phyloP scores from a whole-genome alignment of 805 yeast species.

The Clavispora asparagi region DNA sequence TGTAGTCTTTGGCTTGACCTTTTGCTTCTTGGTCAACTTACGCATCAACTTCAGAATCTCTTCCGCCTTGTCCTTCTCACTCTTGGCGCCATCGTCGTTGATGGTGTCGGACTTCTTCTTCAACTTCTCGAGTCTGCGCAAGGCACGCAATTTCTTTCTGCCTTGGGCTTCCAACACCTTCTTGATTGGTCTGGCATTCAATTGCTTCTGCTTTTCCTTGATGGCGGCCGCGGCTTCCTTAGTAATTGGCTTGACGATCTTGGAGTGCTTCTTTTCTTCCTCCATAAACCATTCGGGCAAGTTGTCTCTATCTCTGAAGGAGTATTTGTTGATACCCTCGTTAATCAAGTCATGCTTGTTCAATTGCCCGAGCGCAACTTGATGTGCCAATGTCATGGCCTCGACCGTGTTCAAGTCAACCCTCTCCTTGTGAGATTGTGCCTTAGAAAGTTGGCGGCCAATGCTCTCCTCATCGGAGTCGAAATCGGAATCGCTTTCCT shows the following conservation, averaged over 20 bases:
- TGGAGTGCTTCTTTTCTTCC: slow-evolving; percentile 84
- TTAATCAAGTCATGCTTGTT: slow-evolving; percentile 81
- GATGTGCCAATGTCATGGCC: slow-evolving; percentile 97
- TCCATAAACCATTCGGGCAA: slow-evolving; percentile 97
- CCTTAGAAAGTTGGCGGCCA: slow-evolving; percentile 30
- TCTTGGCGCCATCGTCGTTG: slow-evolving; percentile 79
- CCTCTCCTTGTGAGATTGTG: slow-evolving; percentile 51
- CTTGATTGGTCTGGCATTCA: slow-evolving; percentile 97
- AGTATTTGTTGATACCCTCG: slow-evolving; percentile 87
- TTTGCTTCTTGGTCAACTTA: slow-evolving; percentile 69
- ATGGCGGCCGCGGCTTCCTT: slow-evolving; percentile 62
- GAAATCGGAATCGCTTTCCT: slow-evolving; percentile 37
- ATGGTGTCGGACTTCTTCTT: slow-evolving; percentile 90
- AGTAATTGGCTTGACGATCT: slow-evolving; percentile 85
- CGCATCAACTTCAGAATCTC: slow-evolving; percentile 85
- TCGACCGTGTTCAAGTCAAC: slow-evolving; percentile 87
- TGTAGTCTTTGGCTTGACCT: slow-evolving; percentile 73
- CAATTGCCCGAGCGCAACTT: slow-evolving; percentile 84
- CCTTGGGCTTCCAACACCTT: slow-evolving; percentile 98
- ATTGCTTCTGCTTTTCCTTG: slow-evolving; percentile 42
- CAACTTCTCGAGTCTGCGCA: slow-evolving; percentile 77
- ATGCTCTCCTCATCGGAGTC: slow-evolving; percentile 49
- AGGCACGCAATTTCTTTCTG: slow-evolving; percentile 90
- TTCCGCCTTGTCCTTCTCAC: slow-evolving; percentile 92
- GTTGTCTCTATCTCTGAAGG: slow-evolving; percentile 87